These are phyloP conservation scores for Polytrichum formosum DNA, from an alignment of 225 moss, liverwort and hornwort genomes.

Conservation along the genomic window DNA sequence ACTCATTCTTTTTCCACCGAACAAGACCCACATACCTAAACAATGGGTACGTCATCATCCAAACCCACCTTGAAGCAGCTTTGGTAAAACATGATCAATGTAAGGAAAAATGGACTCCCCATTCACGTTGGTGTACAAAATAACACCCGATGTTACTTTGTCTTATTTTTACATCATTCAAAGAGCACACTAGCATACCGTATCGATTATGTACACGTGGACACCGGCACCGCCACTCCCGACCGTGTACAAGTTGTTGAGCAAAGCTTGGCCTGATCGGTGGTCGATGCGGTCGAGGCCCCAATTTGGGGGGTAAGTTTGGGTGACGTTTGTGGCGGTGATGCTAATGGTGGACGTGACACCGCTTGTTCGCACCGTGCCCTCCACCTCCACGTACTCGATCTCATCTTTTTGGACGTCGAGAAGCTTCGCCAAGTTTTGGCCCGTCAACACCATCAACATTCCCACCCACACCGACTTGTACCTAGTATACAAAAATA, in stretches of 20 bases:
- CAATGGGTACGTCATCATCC: no score
- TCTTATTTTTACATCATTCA: not conserved
- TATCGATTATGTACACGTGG: constrained; percentile 87
- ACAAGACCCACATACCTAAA: no score
- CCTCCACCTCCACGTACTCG: constrained; percentile 86
- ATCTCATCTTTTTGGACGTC: constrained; percentile 48
- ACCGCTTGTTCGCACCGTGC: constrained; percentile 48
- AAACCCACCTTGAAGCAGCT: no score
- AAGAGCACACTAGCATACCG: constrained; percentile 60
- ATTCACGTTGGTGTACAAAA: no score
- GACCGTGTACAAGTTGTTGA: constrained; percentile 63
- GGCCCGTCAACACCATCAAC: constrained; percentile 72
- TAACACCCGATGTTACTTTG: no score
- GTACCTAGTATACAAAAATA: constrained; percentile 28
- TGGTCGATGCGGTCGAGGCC: constrained; percentile 94
- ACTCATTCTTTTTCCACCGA: no score
- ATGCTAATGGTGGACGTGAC: constrained; percentile 2
- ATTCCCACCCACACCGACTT: constrained; percentile 80
- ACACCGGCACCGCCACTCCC: constrained; percentile 63
- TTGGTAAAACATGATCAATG: no score
- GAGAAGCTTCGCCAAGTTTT: constrained; percentile 60
- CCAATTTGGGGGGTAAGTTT: constrained; percentile 79
- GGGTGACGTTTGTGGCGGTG: constrained; percentile 38
- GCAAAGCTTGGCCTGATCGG: constrained; percentile 43
- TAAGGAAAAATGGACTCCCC: no score